Conservation (phyloP, 2,329 filamentous ascomycete species). For the Botrytis elliptica region DNA sequence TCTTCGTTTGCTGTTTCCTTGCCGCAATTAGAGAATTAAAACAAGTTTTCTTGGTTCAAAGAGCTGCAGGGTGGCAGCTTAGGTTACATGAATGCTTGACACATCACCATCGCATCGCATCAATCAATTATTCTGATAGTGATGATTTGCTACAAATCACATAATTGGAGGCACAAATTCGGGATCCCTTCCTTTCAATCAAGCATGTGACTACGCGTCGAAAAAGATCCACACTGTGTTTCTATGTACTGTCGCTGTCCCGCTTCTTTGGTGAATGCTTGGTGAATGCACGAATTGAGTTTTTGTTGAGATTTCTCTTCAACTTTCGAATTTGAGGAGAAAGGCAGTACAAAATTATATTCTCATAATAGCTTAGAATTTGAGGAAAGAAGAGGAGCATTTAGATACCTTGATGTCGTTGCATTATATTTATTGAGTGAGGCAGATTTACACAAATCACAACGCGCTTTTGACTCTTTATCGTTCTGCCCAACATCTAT, state of each 20-base stretch:
- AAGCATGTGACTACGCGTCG: slow-evolving; percentile 6
- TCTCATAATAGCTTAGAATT: background rate
- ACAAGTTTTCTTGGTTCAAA: background rate
- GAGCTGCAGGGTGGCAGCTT: background rate
- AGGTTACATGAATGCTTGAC: background rate
- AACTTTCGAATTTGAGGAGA: background rate
- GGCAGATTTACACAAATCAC: background rate
- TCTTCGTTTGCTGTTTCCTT: background rate
- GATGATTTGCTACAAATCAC: background rate
- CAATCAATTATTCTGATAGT: background rate
- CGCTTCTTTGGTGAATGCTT: too few relatives aligned
- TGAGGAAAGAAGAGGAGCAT: background rate
- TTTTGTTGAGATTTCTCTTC: background rate
- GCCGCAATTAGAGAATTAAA: background rate
- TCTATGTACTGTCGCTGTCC: background rate
- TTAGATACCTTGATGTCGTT: background rate
- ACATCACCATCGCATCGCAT: background rate
- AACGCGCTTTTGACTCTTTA: background rate
- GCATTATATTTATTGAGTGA: background rate
- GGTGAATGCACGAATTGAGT: background rate
- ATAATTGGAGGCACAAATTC: background rate
- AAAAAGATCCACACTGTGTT: slow-evolving; percentile 1
- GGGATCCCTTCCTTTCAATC: background rate
- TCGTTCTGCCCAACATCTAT: background rate
- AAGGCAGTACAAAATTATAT: background rate